Conservation (phyloP, 225 moss, liverwort and hornwort species). For the Neckera pumila region DNA sequence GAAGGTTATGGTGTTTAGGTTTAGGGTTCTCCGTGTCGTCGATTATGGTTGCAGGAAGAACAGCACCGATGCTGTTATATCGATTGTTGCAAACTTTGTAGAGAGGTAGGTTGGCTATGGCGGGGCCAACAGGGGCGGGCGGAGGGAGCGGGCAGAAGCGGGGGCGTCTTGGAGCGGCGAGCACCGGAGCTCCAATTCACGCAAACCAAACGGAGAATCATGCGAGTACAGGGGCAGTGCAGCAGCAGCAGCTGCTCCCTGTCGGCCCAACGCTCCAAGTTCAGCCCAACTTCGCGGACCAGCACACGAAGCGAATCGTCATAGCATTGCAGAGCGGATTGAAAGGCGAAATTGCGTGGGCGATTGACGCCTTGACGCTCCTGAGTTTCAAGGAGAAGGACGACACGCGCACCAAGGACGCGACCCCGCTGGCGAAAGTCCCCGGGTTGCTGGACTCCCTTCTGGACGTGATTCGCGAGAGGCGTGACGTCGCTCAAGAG, state of each 20-base stretch:
- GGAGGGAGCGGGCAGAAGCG: constrained; percentile 62
- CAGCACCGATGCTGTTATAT: neutral
- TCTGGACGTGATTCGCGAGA: constrained; percentile 76
- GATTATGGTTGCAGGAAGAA: neutral
- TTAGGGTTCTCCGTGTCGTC: neutral
- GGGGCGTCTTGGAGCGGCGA: constrained; percentile 33
- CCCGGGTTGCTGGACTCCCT: constrained; percentile 80
- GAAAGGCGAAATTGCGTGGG: constrained; percentile 90
- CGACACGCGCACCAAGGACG: constrained; percentile 62
- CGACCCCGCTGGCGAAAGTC: constrained; percentile 69
- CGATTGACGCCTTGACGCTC: constrained; percentile 72
- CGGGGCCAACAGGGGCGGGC: constrained; percentile 51
- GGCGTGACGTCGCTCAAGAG: constrained; percentile 82
- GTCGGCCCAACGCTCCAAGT: constrained; percentile 73
- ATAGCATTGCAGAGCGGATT: constrained; percentile 93
- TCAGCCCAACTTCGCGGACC: constrained; percentile 61
- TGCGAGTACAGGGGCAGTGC: neutral
- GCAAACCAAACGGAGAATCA: constrained; percentile 1
- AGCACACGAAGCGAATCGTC: constrained; percentile 76
- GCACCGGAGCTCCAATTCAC: constrained; percentile 1
- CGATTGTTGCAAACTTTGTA: neutral
- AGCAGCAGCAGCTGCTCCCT: constrained; percentile 16
- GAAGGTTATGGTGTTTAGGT: neutral
- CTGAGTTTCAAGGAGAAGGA: constrained; percentile 92
- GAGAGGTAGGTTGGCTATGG: constrained; percentile 20